A percentile compares a stretch with the other conserved stretches of the same genome.
Conservation (phyloP, 1,284 basidiomycete genomes). For the Sanghuangporus weigelae region DNA sequence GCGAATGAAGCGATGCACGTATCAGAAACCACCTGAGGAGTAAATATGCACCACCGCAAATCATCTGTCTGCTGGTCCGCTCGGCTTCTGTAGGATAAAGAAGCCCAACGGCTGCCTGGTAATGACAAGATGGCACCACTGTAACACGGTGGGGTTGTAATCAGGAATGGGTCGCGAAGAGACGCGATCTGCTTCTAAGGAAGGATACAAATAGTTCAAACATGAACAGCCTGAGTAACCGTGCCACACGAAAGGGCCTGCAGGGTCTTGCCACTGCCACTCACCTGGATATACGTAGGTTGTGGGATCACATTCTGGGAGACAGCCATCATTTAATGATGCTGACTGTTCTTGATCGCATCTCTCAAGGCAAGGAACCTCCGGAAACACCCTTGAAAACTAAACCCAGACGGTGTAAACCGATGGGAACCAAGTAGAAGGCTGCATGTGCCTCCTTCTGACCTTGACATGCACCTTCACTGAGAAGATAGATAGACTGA, state of each 20-base stretch:
- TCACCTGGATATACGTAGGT: neutral
- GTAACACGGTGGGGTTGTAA: neutral
- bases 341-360: slow-evolving; percentile 6
- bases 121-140: slow-evolving; percentile 15
- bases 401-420: neutral
- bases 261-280: slow-evolving; percentile 3
- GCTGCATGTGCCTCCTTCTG: neutral
- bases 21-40: neutral
- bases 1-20: neutral
- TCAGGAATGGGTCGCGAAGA: slow-evolving; percentile 13
- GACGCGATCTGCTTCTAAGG: slow-evolving; percentile 11
- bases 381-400: neutral
- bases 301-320: neutral
- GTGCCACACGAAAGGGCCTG: slow-evolving; percentile 5
- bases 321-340: slow-evolving; percentile 4
- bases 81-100: slow-evolving; percentile 4
- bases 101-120: slow-evolving; percentile 11
- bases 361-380: neutral
- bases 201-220: slow-evolving; percentile 1
- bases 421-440: neutral
- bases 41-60: neutral
- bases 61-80: slow-evolving; percentile 7
- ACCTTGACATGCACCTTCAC: neutral
- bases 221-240: neutral
- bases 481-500: neutral